Evolutionary conservation across 257 asterid species (phyloP), one percentile per base, ranked within the genome.

Genomic region (Penstemon newberryi): DNA sequence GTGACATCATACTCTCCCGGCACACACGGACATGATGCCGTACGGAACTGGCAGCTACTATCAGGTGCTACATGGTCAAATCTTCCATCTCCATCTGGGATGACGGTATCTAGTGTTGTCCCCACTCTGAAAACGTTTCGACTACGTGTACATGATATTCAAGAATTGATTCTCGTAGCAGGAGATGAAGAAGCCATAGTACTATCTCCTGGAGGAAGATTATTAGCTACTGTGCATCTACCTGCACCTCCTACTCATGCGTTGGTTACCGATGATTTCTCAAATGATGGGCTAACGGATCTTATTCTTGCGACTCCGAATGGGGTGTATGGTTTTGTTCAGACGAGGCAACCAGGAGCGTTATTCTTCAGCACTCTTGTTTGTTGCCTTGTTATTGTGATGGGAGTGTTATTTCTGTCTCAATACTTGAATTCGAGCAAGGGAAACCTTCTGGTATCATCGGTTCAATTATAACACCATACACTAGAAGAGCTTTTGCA

Each of bases 331-430:
- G 97, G 97, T 55, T 94, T 94, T 71, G 96, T 89, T 42, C 99
- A 94, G 78, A 89, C 97, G 15, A 83, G 99, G 79, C 97, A 94
- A 78, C 99, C 99, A 0, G 99, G 99, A 6, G 97, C 97, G 19
- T 79, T 94, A 59, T 94, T 94, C 91, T 94, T 94, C 75, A 91
- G 96, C 86, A 91, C 97, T 7, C 88, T 94, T 8, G 95, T 94
- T 3, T 97, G 99, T 44, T 94, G 99, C 84, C 96, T 91, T 65
- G 79, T 91, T 38, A 46, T 94, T 12, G 96, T 94, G 50, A 91
- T 91, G 99, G 97, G 86, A 43, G 96, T 91, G 76, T 79, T 94
- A 18, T 94, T 94, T 58, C 84, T 94, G 63, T 84, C 96, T 37
- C 99, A 91, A 50, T 87, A 87, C 83, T 76, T 94, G 37, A 94